These are phyloP conservation scores for Trichophyton equinum DNA, from an alignment of 2,329 filamentous ascomycete genomes.

Conservation along the genomic window DNA sequence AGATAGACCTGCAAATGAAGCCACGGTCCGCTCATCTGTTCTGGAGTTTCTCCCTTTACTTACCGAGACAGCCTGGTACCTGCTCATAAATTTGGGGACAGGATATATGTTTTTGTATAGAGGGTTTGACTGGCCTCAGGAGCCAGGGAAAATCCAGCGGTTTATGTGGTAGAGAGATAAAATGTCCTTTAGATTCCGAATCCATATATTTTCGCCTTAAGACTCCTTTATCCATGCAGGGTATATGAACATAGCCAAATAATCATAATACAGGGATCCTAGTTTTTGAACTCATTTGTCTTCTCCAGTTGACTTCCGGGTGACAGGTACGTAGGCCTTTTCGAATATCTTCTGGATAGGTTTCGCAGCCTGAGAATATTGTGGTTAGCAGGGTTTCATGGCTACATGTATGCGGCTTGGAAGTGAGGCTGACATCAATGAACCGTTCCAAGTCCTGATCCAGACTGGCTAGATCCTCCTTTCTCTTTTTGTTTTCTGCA, in stretches of 20 bases:
- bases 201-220: background rate
- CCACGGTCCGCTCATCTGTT: background rate
- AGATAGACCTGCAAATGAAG: background rate
- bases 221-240: background rate
- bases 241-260: background rate
- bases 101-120: slow-evolving; percentile 45
- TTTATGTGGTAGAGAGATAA: slow-evolving; percentile 43
- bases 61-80: slow-evolving; percentile 47
- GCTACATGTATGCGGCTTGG: no score
- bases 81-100: slow-evolving; percentile 40
- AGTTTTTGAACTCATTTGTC: background rate
- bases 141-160: slow-evolving; percentile 45
- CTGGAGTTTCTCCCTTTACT: slow-evolving; percentile 19
- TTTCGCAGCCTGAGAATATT: slow-evolving; percentile 55
- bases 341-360: slow-evolving; percentile 79
- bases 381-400: background rate
- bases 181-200: background rate
- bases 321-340: slow-evolving; percentile 44
- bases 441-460: slow-evolving; percentile 90
- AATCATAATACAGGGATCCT: background rate
- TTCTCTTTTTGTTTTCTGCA: slow-evolving; percentile 76
- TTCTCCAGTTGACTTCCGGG: slow-evolving; percentile 5
- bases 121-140: slow-evolving; percentile 46
- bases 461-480: slow-evolving; percentile 80
- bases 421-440: slow-evolving; percentile 55